Evolutionary conservation across 768 basidiomycete genomes (phyloP), one percentile per base, ranked within the genome.

Genomic region (Podaxis sp.): DNA sequence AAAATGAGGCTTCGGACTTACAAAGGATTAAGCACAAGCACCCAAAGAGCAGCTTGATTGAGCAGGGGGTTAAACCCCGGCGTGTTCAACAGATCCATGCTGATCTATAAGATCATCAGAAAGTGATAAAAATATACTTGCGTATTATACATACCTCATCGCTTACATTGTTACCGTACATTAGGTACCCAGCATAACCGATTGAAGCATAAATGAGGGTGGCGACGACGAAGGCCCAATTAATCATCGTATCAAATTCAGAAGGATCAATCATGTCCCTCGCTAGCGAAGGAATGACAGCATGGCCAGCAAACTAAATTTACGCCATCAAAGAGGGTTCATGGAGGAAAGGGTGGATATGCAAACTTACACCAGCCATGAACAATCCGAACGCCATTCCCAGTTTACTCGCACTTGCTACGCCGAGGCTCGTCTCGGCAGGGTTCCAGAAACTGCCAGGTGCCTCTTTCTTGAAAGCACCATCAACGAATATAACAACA

Each of bases 281-380:
- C 3, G 91, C 94, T 15, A 99, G 74, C 22, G 90, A 92, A 20
- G 96, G 96, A 54, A 99, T 90, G 30, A 96, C 90, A 13, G 93
- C 89, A 71, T 99, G 96, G 1, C 95, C 95, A 2, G 93, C 87
- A 69, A 96, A 96, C 87, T 94, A 67, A 38, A 28, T 1, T 30
- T 49, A 50, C 20, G 37, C 52, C 26, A 26, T 57, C 60, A 64
- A 17, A 8, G 36, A 56, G 28, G 54, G 38, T 48, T 44, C 15
- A 11, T 10, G 28, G 46, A n/a, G 17, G 10, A 10, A 55, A 54
- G 4, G 24, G 22, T 52, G 28, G 26, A 26, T 28, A 37, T 24
- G 51, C 24, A 24, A 54, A 70, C 84, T 70, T 71, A 94, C 93
- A 15, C 95, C 94, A 7, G 93, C 91, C 87, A 99, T 94, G 69